phyloP scores from a whole-genome alignment of 495 filamentous ascomycete species.

The Penicillium lividum region DNA sequence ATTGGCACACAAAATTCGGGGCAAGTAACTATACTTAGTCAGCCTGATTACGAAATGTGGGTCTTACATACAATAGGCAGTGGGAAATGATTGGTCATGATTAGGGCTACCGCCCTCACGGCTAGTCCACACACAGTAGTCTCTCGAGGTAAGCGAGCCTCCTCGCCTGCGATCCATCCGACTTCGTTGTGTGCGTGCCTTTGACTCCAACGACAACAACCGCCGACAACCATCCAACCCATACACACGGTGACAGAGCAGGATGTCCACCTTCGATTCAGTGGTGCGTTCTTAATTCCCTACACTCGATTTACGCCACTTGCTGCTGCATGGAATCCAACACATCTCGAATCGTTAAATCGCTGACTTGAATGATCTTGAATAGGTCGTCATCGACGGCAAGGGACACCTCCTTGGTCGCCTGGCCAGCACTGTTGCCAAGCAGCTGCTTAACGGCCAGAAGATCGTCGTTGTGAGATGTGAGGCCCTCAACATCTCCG shows the following conservation, averaged over 20 bases:
- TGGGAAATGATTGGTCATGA: slow-evolving; percentile 20
- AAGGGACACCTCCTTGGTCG: slow-evolving; percentile 99
- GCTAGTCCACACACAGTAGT: slow-evolving; percentile 41
- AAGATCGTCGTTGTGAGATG: slow-evolving; percentile 99
- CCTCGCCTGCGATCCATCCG: slow-evolving; percentile 42
- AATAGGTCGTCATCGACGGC: slow-evolving; percentile 95
- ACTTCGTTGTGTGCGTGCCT: slow-evolving; percentile 51
- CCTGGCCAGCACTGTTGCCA: slow-evolving; percentile 97
- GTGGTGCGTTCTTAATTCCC: slow-evolving; percentile 69
- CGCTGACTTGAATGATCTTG: slow-evolving; percentile 35
- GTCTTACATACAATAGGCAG: not conserved
- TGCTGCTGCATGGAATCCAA: slow-evolving; percentile 11
- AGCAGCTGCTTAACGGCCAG: slow-evolving; percentile 98
- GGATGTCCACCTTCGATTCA: slow-evolving; percentile 96
- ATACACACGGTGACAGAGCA: slow-evolving; percentile 55
- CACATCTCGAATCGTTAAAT: slow-evolving; percentile 12
- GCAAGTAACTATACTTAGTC: slow-evolving; percentile 9
- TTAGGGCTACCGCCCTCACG: slow-evolving; percentile 49
- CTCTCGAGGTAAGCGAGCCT: slow-evolving; percentile 40
- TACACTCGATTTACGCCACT: not conserved
- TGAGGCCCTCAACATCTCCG: slow-evolving; percentile 99
- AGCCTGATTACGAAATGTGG: slow-evolving; percentile 5
- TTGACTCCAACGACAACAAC: slow-evolving; percentile 53
- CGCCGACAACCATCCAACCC: slow-evolving; percentile 50
- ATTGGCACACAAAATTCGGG: slow-evolving; percentile 20